Base-by-base conservation (phyloP, 1,284 basidiomycete species). In the Retiboletus flavoniger region DNA sequence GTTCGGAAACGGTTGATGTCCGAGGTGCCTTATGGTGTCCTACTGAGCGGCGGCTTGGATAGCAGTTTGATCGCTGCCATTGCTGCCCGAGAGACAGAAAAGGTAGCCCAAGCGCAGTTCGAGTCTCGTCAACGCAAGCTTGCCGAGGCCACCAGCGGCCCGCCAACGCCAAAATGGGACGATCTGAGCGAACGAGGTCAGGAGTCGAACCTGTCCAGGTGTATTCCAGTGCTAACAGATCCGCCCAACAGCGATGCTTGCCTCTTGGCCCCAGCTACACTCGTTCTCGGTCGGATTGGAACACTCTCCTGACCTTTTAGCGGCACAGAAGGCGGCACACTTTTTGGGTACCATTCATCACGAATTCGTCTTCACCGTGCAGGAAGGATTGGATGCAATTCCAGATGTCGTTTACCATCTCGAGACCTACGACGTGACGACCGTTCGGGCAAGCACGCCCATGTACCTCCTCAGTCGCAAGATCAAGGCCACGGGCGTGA, bases 401-500 rank as follows among this genome's bases (percentile, higher is more conserved):
- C 91, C 93, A 4, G 97, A 99, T 59, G 97, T 99, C 59, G 98
- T 99, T 65, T 91, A 98, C 75, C 97, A 99, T 72, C 84, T 99
- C 43, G 97, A 99, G 78, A 99, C 97, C 2, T 99, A 94, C 75
- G 97, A 99, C 71, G 97, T 99, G 51, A 99, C 97, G 35, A 99
- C 97, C 16, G 94, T 98, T 50, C 90, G 97, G 54, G 97, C 97
- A 5, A 95, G 92, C 64, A 98, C 96, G 7, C 96, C 97, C 16
- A 96, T 96, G 94, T 96, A 96, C 72, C 84, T 99, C 34, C 84
- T 99, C 56, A 94, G 91, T 71, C 84, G 97, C 54, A 99, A 99
- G 79, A 97, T 99, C 80, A 99, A 99, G 78, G 96, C 97, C 3
- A 99, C 95, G 91, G 97, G 97, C 60, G 97, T 99, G 60, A 99